Percentiles rank a stretch among this genome's conserved stretches.
Evolutionary conservation across 257 asterid genomes (phyloP).

Genomic region (Orobanche coerulescens): DNA sequence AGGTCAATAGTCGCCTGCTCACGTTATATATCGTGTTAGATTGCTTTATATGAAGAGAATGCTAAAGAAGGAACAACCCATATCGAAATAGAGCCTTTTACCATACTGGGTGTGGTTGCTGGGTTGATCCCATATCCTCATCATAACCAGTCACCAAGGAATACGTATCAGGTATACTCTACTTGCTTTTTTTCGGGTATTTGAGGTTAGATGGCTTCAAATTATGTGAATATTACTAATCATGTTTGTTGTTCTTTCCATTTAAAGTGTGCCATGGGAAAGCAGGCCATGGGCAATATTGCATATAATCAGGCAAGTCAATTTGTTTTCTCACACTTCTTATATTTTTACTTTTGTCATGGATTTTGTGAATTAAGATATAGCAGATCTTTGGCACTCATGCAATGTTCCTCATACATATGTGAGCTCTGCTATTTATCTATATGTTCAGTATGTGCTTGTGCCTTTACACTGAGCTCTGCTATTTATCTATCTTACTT

Average conservation of each 20-base stretch:
- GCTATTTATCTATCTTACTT: not conserved
- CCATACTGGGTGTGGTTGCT: constrained; percentile 82
- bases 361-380: constrained; percentile 13
- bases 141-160: constrained; percentile 98
- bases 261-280: constrained; percentile 96
- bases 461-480: not conserved
- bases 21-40: constrained; percentile 37
- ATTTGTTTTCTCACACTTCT: not conserved
- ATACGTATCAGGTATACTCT: constrained; percentile 76
- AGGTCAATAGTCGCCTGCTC: constrained; percentile 17
- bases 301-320: constrained; percentile 81
- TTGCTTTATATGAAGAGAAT: constrained; percentile 79
- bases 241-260: constrained; percentile 17
- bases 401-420: not conserved
- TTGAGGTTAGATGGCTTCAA: not conserved
- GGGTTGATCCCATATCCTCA: constrained; percentile 99
- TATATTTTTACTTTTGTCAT: not conserved
- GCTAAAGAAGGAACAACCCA: constrained; percentile 76
- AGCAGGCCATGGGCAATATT: constrained; percentile 99
- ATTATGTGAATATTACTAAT: constrained; percentile 7
- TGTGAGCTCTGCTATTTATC: constrained; percentile 6
- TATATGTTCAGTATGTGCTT: constrained; percentile 2
- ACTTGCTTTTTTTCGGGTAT: not conserved
- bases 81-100: constrained; percentile 94
- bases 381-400: not conserved